Percentiles rank a stretch among this genome's conserved stretches.
Conservation (phyloP, 768 basidiomycete species). For the Lactarius hengduanensis region DNA sequence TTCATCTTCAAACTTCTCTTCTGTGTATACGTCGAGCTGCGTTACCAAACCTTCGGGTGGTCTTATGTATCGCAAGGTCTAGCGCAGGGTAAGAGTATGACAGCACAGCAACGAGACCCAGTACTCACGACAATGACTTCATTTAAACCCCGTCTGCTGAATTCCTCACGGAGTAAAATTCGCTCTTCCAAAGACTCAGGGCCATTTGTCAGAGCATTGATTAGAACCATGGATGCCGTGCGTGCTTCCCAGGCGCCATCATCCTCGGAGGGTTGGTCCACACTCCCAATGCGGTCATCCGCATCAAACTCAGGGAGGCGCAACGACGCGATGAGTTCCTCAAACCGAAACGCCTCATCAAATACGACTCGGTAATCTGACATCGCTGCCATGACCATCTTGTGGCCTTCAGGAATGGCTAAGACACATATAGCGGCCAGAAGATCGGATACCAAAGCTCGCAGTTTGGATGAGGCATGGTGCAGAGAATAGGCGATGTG, state of each 20-base stretch:
- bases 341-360: constrained; percentile 78
- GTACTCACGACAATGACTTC: constrained; percentile 76
- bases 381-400: constrained; percentile 69
- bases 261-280: constrained; percentile 40
- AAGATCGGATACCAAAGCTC: constrained; percentile 69
- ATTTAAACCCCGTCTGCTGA: constrained; percentile 76
- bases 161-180: constrained; percentile 77
- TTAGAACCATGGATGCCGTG: constrained; percentile 67
- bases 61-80: constrained; percentile 74
- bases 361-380: constrained; percentile 75
- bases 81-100: constrained; percentile 11
- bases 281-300: constrained; percentile 34
- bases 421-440: constrained; percentile 83
- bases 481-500: constrained; percentile 73
- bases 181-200: constrained; percentile 78
- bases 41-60: constrained; percentile 78
- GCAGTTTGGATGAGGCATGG: constrained; percentile 62
- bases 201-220: constrained; percentile 78
- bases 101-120: neutral
- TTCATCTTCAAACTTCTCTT: constrained; percentile 90
- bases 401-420: constrained; percentile 67
- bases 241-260: constrained; percentile 82
- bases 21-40: constrained; percentile 77
- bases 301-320: constrained; percentile 49
- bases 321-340: constrained; percentile 65